phyloP scores from a whole-genome alignment of 2,329 filamentous ascomycete genomes.

The Talaromyces sp. region DNA sequence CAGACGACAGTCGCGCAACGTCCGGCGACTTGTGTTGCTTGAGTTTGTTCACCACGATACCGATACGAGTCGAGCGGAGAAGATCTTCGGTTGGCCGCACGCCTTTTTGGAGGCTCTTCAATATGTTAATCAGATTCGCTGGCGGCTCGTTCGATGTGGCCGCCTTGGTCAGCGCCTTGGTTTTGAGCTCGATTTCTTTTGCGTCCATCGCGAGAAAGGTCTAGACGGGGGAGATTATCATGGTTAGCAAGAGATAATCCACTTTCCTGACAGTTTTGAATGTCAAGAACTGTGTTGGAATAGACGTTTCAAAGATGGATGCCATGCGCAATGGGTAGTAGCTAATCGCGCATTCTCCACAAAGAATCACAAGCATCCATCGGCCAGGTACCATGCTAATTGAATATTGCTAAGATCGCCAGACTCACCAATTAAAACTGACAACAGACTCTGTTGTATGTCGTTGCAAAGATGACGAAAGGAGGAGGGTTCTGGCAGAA shows the following conservation, averaged over 20 bases:
- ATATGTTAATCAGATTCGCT: conserved; percentile 64
- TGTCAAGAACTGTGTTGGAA: not conserved
- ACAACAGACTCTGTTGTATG: not conserved
- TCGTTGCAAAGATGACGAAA: not conserved
- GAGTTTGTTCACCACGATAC: conserved; percentile 80
- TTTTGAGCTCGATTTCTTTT: conserved; percentile 72
- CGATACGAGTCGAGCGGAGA: conserved; percentile 84
- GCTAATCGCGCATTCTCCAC: not conserved
- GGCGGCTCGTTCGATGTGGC: conserved; percentile 68
- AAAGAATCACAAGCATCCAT: not conserved
- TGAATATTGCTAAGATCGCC: not conserved
- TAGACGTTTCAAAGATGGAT: not conserved
- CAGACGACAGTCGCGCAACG: conserved; percentile 69
- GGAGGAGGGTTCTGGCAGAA: not conserved
- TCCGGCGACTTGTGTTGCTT: conserved; percentile 71
- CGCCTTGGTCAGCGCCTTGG: conserved; percentile 76
- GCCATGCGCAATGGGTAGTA: not conserved
- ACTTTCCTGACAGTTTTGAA: not conserved
- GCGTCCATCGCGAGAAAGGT: conserved; percentile 60
- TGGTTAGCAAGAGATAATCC: not conserved
- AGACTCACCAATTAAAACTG: not conserved
- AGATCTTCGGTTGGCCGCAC: conserved; percentile 83
- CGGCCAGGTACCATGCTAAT: not conserved
- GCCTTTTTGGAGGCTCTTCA: conserved; percentile 74
- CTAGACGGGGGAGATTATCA: not conserved